These are phyloP conservation scores for Aspergillus quadricinctus DNA, from an alignment of 2,329 filamentous ascomycete species.

Conservation along the genomic window DNA sequence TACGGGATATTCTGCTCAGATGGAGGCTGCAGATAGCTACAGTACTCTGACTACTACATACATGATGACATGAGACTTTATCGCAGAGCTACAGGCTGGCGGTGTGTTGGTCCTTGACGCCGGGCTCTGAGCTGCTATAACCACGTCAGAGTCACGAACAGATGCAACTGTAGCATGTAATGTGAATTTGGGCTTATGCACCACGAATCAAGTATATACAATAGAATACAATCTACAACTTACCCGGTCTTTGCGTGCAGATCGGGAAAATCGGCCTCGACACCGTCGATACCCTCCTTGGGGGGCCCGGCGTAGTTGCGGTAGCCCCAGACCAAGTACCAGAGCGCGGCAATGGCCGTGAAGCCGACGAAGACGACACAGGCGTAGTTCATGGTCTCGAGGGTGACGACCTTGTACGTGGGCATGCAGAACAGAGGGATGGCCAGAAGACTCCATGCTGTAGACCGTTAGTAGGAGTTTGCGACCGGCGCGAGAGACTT, in stretches of 20 bases:
- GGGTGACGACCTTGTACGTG: conserved; percentile 56
- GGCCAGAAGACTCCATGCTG: conserved; percentile 60
- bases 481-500: conserved; percentile 26
- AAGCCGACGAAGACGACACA: conserved; percentile 69
- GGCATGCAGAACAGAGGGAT: conserved; percentile 63
- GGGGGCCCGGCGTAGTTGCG: conserved; percentile 47
- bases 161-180: no score
- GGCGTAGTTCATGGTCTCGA: conserved; percentile 65
- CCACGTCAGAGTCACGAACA: background rate
- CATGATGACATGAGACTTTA: background rate
- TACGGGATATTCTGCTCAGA: background rate
- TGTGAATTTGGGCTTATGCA: background rate
- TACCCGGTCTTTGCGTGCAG: background rate
- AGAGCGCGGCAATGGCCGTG: conserved; percentile 55
- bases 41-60: background rate
- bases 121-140: background rate
- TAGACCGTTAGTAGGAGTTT: conserved; percentile 5
- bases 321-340: conserved; percentile 68
- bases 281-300: conserved; percentile 20
- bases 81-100: background rate
- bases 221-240: background rate
- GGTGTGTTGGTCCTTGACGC: background rate
- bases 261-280: background rate
- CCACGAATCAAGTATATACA: background rate
- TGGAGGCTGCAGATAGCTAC: background rate